Evolutionary conservation across 2,329 filamentous ascomycete species (phyloP), one percentile per base, ranked within the genome.

Genomic region (Aspergillus sp.): DNA sequence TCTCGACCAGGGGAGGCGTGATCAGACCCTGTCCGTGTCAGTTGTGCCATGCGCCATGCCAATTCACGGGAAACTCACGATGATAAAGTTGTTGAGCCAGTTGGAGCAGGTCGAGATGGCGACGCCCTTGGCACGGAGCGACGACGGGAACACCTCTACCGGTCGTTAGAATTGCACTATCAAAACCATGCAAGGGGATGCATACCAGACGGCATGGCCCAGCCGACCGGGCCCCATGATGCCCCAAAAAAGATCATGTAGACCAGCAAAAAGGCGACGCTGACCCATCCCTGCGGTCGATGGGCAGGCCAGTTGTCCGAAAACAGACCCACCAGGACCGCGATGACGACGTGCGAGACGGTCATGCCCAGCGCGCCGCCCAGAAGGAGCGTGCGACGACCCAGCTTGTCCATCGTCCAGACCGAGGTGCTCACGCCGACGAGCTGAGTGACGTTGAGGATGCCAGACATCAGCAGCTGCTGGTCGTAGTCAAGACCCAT

Each of bases 51-150:
- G 2, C 2, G 5, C 1, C 10, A 11, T 13, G 3, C 31, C 4
- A 17, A 5, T 54, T 69, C 71, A 3, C 72, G 19, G 7, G 51
- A 9, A 23, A 64, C 67, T 62, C 52, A 73, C 73, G 21, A 86
- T 82, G 47, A 84, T 79, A 57, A 87, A 86, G 64, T 87, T 86
- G 64, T 80, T 83, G 2, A 86, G 68, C 78, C 87, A 89, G 69
- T 85, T 86, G 5, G 79, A 79, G 53, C 79, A 82, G 0, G 84
- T 87, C 0, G 82, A 83, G 2, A 87, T 71, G 1, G 84, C 84
- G 0, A 86, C 84, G 31, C 86, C 87, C 64, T 88, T 88, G 2
- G 85, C 84, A 5, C 85, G 76, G 0, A 82, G 70, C 0, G 76
- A 78, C 1, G 78, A 80, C 0, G 83, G 83, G 41, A 88, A 88